Evolutionary conservation across 2,329 filamentous ascomycete genomes (phyloP).

Genomic region (Raffaelea ambrosiae): DNA sequence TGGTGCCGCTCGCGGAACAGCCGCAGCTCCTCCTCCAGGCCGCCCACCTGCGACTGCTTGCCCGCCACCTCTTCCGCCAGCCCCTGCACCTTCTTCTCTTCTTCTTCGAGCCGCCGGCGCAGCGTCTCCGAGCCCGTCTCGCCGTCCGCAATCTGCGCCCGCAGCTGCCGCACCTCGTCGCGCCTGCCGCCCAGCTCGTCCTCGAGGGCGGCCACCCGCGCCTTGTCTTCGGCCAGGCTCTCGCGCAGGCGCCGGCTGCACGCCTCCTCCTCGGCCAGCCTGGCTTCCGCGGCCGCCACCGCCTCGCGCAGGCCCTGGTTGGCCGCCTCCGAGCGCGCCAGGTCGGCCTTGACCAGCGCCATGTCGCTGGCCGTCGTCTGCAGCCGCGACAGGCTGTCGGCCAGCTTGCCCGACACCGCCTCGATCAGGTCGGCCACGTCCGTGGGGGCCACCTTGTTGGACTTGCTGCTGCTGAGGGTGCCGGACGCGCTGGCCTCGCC

Average conservation of each 20-base stretch:
- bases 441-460: too few relatives aligned
- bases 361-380: slow-evolving; percentile 52
- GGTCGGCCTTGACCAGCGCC: slow-evolving; percentile 52
- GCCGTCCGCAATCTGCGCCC: slow-evolving; percentile 67
- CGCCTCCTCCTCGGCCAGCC: slow-evolving; percentile 40
- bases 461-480: slow-evolving; percentile 27
- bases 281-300: slow-evolving; percentile 44
- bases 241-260: slow-evolving; percentile 45
- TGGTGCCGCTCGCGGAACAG: slow-evolving; percentile 58
- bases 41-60: slow-evolving; percentile 66
- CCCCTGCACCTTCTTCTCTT: slow-evolving; percentile 60
- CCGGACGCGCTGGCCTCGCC: slow-evolving; percentile 18
- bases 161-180: slow-evolving; percentile 58
- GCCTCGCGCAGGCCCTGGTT: slow-evolving; percentile 49
- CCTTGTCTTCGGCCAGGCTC: slow-evolving; percentile 41
- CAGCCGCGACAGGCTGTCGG: slow-evolving; percentile 51
- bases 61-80: slow-evolving; percentile 65
- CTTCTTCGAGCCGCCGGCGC: slow-evolving; percentile 64
- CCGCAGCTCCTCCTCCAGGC: slow-evolving; percentile 66
- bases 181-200: slow-evolving; percentile 55
- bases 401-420: slow-evolving; percentile 47
- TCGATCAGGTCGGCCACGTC: slow-evolving; percentile 53
- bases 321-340: slow-evolving; percentile 48
- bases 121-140: slow-evolving; percentile 76
- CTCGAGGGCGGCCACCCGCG: slow-evolving; percentile 46